Evolutionary conservation across 1,284 basidiomycete genomes (phyloP).

Genomic region (Cryptococcus amylolentus): DNA sequence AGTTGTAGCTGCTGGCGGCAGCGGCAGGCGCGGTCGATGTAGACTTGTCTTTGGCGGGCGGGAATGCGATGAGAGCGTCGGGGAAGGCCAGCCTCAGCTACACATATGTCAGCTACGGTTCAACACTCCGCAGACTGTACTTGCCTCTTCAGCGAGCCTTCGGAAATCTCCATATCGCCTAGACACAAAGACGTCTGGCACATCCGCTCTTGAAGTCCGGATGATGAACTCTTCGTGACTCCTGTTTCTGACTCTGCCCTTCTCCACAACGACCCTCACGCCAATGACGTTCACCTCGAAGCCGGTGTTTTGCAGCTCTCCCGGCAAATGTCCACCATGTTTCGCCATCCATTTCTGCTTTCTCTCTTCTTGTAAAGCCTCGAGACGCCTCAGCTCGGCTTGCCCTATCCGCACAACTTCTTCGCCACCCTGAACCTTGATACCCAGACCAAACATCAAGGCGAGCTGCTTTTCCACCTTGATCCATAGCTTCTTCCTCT

Average conservation of each 20-base stretch:
- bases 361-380: slow-evolving; percentile 61
- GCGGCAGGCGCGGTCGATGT: slow-evolving; percentile 53
- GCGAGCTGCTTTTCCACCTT: slow-evolving; percentile 80
- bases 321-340: slow-evolving; percentile 44
- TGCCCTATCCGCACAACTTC: slow-evolving; percentile 84
- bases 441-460: slow-evolving; percentile 73
- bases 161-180: slow-evolving; percentile 93
- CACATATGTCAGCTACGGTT: background rate
- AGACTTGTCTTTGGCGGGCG: slow-evolving; percentile 81
- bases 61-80: slow-evolving; percentile 68
- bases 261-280: slow-evolving; percentile 73
- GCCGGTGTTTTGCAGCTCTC: background rate
- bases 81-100: slow-evolving; percentile 81
- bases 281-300: slow-evolving; percentile 89
- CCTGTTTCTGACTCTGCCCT: slow-evolving; percentile 74
- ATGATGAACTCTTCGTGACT: slow-evolving; percentile 96
- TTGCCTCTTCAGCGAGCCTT: slow-evolving; percentile 75
- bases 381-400: slow-evolving; percentile 70
- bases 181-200: slow-evolving; percentile 78
- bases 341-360: slow-evolving; percentile 39
- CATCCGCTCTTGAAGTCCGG: slow-evolving; percentile 70
- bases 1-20: slow-evolving; percentile 18
- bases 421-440: slow-evolving; percentile 75
- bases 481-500: slow-evolving; percentile 60
- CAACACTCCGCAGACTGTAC: slow-evolving; percentile 17